A percentile compares a stretch with the other conserved stretches of the same genome.
Evolutionary conservation across 768 basidiomycete genomes (phyloP).

Genomic region (Lentinula aciculospora): DNA sequence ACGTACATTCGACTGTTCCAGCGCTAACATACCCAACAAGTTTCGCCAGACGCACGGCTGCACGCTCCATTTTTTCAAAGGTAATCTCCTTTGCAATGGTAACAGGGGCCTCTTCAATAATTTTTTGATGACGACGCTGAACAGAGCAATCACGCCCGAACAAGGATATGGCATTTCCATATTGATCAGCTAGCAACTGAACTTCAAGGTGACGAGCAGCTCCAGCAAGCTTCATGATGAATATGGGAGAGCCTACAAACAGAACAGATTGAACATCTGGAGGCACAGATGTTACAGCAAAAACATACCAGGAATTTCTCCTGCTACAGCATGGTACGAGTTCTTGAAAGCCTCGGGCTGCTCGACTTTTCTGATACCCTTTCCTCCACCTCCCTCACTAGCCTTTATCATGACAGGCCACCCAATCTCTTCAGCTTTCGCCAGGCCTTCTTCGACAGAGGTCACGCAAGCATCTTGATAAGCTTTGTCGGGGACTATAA

Average conservation of each 20-base stretch:
- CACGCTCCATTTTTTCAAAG: constrained; percentile 97
- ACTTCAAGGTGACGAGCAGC: constrained; percentile 97
- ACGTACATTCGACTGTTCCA: constrained; percentile 93
- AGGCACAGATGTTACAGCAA: constrained; percentile 3
- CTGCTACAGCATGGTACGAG: constrained; percentile 86
- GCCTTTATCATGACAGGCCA: constrained; percentile 99
- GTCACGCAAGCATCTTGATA: constrained; percentile 88
- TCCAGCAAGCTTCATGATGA: constrained; percentile 99
- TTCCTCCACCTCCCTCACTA: constrained; percentile 97
- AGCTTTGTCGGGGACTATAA: constrained; percentile 88
- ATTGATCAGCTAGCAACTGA: constrained; percentile 97
- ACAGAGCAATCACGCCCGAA: constrained; percentile 99
- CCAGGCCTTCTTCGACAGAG: constrained; percentile 80
- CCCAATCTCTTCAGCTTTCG: constrained; percentile 81
- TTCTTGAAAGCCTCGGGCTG: constrained; percentile 85
- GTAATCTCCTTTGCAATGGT: constrained; percentile 91
- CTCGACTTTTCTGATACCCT: constrained; percentile 97
- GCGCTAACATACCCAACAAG: constrained; percentile 98
- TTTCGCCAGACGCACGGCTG: constrained; percentile 98
- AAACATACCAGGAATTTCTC: constrained; percentile 88
- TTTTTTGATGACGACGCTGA: constrained; percentile 98
- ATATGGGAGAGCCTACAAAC: constrained; percentile 84
- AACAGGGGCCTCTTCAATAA: constrained; percentile 98
- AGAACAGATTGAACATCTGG: constrained; percentile 8
- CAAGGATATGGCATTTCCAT: constrained; percentile 97